Conservation (phyloP, 768 basidiomycete genomes). For the Hysterangium stoloniferum region DNA sequence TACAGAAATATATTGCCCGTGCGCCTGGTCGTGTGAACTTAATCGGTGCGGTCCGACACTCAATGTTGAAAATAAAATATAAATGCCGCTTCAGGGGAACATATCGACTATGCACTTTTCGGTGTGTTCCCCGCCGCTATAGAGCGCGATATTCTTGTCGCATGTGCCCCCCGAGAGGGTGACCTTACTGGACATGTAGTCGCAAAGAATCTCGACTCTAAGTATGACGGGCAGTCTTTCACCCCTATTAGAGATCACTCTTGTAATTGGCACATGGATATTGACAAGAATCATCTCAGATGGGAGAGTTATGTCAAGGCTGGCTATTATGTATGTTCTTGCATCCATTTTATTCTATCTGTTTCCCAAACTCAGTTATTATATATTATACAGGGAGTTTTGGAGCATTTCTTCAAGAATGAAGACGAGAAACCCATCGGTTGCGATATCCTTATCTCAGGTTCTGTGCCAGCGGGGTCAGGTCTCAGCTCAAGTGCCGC, state of each 20-base stretch:
- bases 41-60: conserved; percentile 24
- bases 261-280: conserved; percentile 61
- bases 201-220: conserved; percentile 31
- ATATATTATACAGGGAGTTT: conserved; percentile 43
- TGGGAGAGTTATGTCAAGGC: conserved; percentile 91
- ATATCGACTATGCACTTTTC: conserved; percentile 79
- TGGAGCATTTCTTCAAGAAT: conserved; percentile 48
- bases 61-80: background rate
- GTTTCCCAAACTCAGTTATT: background rate
- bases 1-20: conserved; percentile 49
- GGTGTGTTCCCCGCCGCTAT: conserved; percentile 82
- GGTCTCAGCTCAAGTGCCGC: conserved; percentile 86
- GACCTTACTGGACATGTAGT: conserved; percentile 27
- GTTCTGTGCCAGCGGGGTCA: conserved; percentile 79
- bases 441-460: conserved; percentile 71
- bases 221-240: conserved; percentile 55
- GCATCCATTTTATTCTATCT: background rate
- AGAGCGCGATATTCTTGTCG: conserved; percentile 77
- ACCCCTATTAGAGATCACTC: conserved; percentile 35
- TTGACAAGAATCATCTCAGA: conserved; percentile 56
- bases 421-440: conserved; percentile 37
- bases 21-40: conserved; percentile 76
- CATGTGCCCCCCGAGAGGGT: conserved; percentile 42
- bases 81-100: conserved; percentile 46
- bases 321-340: conserved; percentile 60